Evolutionary conservation across 2,329 filamentous ascomycete species (phyloP).

Genomic region (Botrytis paeoniae): DNA sequence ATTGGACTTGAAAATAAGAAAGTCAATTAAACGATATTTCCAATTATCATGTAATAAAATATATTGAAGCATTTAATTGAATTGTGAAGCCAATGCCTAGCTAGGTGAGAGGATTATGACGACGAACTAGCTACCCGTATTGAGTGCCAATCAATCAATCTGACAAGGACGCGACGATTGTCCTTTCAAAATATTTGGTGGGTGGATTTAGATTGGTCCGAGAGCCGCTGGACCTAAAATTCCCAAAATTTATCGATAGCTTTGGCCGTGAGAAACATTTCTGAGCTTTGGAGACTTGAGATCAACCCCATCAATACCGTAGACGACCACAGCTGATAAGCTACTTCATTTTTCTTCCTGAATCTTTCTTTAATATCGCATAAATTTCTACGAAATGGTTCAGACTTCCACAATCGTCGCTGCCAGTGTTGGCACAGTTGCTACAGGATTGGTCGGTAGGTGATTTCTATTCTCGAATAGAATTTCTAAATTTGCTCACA

Average conservation of each 20-base stretch:
- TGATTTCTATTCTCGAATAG: background rate
- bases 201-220: conserved; percentile 19
- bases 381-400: conserved; percentile 40
- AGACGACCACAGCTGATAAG: conserved; percentile 3
- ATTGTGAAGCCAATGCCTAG: background rate
- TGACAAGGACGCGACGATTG: background rate
- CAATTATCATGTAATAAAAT: background rate
- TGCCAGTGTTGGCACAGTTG: conserved; percentile 58
- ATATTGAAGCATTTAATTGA: background rate
- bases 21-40: background rate
- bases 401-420: conserved; percentile 56
- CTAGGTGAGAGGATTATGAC: background rate
- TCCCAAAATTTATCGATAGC: conserved; percentile 23
- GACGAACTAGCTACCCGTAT: background rate
- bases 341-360: conserved; percentile 13
- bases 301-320: conserved; percentile 10
- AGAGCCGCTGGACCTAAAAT: conserved; percentile 17
- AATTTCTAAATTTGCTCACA: conserved; percentile 25
- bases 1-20: background rate
- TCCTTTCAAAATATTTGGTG: conserved; percentile 9
- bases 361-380: conserved; percentile 1
- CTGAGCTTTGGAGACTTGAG: conserved; percentile 18
- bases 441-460: conserved; percentile 58
- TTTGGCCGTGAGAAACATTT: conserved; percentile 19
- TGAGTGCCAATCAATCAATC: conserved; percentile 1